Base-by-base conservation (phyloP, 148 eudicot species). In the Cornus florida region DNA sequence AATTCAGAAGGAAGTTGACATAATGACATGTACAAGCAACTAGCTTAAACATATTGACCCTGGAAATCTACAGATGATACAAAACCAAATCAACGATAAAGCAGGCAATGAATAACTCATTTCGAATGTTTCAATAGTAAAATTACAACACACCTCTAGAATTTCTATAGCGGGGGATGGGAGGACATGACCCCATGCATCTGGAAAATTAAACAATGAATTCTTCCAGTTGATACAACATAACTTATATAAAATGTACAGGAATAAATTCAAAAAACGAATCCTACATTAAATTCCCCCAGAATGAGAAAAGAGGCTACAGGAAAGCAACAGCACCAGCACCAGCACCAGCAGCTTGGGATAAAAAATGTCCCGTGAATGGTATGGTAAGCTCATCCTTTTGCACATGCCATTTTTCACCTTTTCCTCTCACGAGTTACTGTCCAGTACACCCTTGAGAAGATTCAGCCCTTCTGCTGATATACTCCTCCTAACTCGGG, bases 381-480 rank as follows among this genome's bases (percentile, higher is more conserved):
- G 23, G 23, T 13, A 28, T 28, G 28, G 28, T n/a, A 62, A 62
- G 3, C 11, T 62, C 66, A 62, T 62, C 23, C 7, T 62, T n/a
- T n/a, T 62, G 66, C 19, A 62, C 66, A 62, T 6, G 9, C 66
- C 66, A 17, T 62, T 62, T 19, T 17, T n/a, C 17, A 62, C 66
- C 66, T 19, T 62, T 62, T 62, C 4, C 23, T 62, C 70, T 87
- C 88, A 91, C 12, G 80, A 83, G 75, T 80, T 84, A 65, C 89
- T 83, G 43, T 91, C 95, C 82, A 93, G 74, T 17, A 83, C 91
- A 67, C 91, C 95, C 83, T 93, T 89, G 28, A 93, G 87, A 73
- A 92, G 82, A 84, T 89, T 89, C 70, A 93, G 76, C 67, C 98
- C 98, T 76, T 93, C 96, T 10, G 90, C 89, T 0, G 98, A 93